Evolutionary conservation across 192 early-diverging fungal species (phyloP), one percentile per base, ranked within the genome.

Genomic region (Jimgerdemannia flammicorona): DNA sequence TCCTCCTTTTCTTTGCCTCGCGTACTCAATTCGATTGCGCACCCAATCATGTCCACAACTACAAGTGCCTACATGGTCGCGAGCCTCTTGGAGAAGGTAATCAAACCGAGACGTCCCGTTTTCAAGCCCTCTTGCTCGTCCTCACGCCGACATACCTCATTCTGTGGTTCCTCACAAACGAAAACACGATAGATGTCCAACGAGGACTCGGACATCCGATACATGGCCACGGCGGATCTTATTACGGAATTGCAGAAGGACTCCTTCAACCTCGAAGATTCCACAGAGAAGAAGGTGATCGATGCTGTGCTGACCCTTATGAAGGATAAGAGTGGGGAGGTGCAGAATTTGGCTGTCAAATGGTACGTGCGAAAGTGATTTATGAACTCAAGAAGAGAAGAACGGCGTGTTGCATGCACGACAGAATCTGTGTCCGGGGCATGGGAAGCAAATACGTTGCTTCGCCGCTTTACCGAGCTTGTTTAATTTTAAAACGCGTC

Each of bases 211-310:
- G 95, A 96, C 81, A 92, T 93, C 78, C 91, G 95, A 63, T 95
- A 90, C 80, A 96, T 96, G 95, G 95, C 94, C 39, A 68, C 89
- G 20, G 88, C 88, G 73, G 95, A 96, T 81, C 83, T 96, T 65
- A 90, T 89, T 75, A 89, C 87, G 11, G 93, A 93, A 72, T 86
- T 94, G 14, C 85, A 88, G 63, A 89, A 88, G 70, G 85, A 89
- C 8, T 76, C 75, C 39, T 88, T 92, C 74, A 73, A 69, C 7
- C 77, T 86, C 41, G 92, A 94, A 11, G 77, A 87, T 39, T 65
- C 80, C 40, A 88, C 91, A 19, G 90, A 93, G 66, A 90, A 91
- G 74, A 90, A 86, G 81, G 91, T 89, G 8, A 84, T 87, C 43
- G 73, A 70, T 54, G 84, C 84, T 72, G 84, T 86, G 43, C 66